Percentiles rank a stretch among this genome's conserved stretches.
Conservation (phyloP, 257 asterid genomes). For the Solanum appendiculatum region DNA sequence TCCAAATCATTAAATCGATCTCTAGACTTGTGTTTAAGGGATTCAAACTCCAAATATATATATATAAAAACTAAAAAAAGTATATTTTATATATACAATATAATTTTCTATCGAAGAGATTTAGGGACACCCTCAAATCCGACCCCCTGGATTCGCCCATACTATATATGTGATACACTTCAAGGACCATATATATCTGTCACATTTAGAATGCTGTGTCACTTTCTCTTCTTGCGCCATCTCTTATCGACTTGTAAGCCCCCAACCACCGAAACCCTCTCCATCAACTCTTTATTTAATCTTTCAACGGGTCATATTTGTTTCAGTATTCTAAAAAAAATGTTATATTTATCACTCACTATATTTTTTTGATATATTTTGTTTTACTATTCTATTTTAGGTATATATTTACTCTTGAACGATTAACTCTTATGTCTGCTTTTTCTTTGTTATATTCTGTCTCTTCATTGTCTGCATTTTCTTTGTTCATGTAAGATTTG, state of each 20-base stretch:
- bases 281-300: not conserved
- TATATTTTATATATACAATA: no score
- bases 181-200: not conserved
- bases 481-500: not conserved
- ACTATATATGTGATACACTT: not conserved
- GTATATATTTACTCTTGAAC: no score
- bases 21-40: no score
- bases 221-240: not conserved
- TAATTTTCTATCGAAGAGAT: no score
- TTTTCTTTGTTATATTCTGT: not conserved
- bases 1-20: no score
- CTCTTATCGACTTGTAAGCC: not conserved
- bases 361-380: no score
- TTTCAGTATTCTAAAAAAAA: no score
- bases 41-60: no score
- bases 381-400: not conserved
- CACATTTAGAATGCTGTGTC: not conserved
- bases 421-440: no score
- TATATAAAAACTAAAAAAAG: no score
- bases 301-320: not conserved
- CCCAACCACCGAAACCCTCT: not conserved
- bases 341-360: no score
- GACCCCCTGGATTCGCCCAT: not conserved
- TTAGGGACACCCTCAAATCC: no score
- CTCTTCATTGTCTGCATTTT: not conserved